Percentiles rank a stretch among this genome's conserved stretches.
Evolutionary conservation across 768 basidiomycete species (phyloP).

Genomic region (Russula sp.): DNA sequence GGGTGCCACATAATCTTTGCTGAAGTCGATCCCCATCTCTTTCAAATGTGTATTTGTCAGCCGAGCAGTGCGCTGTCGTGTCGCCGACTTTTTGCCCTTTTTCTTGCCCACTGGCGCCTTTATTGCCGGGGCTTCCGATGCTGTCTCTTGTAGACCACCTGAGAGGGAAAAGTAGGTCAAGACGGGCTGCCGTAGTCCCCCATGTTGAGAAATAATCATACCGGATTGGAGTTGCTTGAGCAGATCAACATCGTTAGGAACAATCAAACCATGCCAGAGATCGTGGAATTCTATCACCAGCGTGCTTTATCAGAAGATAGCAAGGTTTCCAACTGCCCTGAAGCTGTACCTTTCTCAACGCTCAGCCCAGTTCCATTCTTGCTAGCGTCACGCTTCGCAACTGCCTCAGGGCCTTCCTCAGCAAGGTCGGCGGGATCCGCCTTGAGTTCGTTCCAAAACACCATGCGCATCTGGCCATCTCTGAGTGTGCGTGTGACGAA

Average conservation of each 20-base stretch:
- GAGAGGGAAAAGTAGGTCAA: slow-evolving; percentile 9
- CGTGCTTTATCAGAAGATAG: not conserved
- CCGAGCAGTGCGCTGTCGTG: slow-evolving; percentile 67
- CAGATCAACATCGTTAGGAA: slow-evolving; percentile 82
- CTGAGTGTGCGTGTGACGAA: slow-evolving; percentile 82
- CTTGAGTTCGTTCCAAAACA: slow-evolving; percentile 88
- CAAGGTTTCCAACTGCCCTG: not conserved
- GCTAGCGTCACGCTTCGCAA: slow-evolving; percentile 19
- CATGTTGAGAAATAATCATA: slow-evolving; percentile 29
- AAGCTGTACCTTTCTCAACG: slow-evolving; percentile 71
- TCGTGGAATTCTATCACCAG: slow-evolving; percentile 67
- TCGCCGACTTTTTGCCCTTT: slow-evolving; percentile 75
- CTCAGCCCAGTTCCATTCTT: slow-evolving; percentile 62
- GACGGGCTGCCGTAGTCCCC: no score
- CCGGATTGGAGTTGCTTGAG: slow-evolving; percentile 71
- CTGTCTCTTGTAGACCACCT: slow-evolving; percentile 81
- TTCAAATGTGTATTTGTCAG: slow-evolving; percentile 88
- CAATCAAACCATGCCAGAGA: slow-evolving; percentile 78
- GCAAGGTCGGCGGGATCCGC: slow-evolving; percentile 35
- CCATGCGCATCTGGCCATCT: slow-evolving; percentile 77
- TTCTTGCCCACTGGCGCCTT: slow-evolving; percentile 53
- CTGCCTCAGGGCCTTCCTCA: slow-evolving; percentile 17
- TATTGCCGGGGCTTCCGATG: slow-evolving; percentile 52
- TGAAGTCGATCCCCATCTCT: slow-evolving; percentile 72
- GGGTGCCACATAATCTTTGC: slow-evolving; percentile 55